Percentiles rank a stretch among this genome's conserved stretches.
These are phyloP conservation scores for Aspergillus bertholletiae DNA, from an alignment of 495 filamentous ascomycete species.

Conservation along the genomic window DNA sequence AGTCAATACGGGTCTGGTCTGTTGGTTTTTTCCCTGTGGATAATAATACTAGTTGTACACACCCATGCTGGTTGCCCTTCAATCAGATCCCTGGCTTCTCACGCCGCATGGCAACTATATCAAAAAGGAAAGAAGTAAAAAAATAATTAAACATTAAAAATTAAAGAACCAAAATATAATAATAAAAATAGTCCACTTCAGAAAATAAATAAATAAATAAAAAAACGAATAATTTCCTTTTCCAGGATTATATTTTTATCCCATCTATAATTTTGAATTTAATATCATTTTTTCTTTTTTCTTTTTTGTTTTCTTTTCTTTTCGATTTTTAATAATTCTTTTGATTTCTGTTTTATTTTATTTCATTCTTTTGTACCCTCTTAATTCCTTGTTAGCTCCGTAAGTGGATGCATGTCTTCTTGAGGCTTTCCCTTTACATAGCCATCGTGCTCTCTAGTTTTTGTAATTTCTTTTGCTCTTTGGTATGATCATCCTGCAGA, in stretches of 20 bases:
- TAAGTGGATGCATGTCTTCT: background rate
- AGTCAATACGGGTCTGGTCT: conserved; percentile 5
- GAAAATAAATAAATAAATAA: too few relatives aligned
- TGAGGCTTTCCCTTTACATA: background rate
- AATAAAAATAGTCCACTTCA: too few relatives aligned
- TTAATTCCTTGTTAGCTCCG: background rate
- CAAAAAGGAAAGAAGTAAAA: background rate
- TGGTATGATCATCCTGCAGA: conserved; percentile 18
- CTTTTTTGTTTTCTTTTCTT: background rate
- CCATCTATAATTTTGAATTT: background rate
- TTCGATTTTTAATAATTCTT: background rate
- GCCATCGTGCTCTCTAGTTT: background rate
- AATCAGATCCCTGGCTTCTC: background rate
- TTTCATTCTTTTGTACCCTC: background rate
- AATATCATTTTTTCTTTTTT: background rate
- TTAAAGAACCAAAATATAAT: background rate
- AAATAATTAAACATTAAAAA: background rate
- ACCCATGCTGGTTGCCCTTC: background rate
- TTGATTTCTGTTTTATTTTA: background rate
- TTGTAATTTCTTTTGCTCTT: background rate
- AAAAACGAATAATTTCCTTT: too few relatives aligned
- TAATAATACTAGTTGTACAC: background rate
- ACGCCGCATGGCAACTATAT: background rate
- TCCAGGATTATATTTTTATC: background rate
- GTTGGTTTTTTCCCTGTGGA: conserved; percentile 6